Evolutionary conservation across 768 basidiomycete species (phyloP).

Genomic region (Candolleomyces efflorescens): DNA sequence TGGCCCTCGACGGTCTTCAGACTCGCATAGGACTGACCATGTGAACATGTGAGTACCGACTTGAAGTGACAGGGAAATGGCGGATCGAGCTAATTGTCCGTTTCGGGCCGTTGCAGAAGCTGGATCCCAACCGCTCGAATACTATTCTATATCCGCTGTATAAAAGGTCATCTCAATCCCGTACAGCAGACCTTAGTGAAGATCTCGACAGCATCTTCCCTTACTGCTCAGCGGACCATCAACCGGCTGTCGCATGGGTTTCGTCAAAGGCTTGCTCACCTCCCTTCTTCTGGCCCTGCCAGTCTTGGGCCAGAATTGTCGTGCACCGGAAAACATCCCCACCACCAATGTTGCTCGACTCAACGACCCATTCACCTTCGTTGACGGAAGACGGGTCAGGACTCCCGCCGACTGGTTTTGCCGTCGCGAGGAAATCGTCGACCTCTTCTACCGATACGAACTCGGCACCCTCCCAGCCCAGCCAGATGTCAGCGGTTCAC

Average conservation of each 20-base stretch:
- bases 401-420: conserved; percentile 47
- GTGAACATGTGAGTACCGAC: conserved; percentile 1
- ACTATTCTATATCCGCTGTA: background rate
- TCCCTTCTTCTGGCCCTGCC: background rate
- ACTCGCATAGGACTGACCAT: background rate
- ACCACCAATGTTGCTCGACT: conserved; percentile 1
- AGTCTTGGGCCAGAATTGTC: background rate
- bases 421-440: conserved; percentile 41
- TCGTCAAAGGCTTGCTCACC: conserved; percentile 1
- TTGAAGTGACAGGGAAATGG: background rate
- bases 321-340: background rate
- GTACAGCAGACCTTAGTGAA: background rate
- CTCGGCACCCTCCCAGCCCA: conserved; percentile 42
- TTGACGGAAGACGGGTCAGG: conserved; percentile 32
- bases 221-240: background rate
- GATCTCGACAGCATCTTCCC: conserved; percentile 3
- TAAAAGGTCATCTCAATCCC: background rate
- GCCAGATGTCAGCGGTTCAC: conserved; percentile 40
- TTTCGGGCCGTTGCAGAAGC: background rate
- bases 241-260: conserved; percentile 1
- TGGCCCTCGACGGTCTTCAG: background rate
- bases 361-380: conserved; percentile 45
- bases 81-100: conserved; percentile 1
- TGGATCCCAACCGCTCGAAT: background rate
- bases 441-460: conserved; percentile 47